Conservation (phyloP, 139 green algal species). For the Bryopsis sp. region DNA sequence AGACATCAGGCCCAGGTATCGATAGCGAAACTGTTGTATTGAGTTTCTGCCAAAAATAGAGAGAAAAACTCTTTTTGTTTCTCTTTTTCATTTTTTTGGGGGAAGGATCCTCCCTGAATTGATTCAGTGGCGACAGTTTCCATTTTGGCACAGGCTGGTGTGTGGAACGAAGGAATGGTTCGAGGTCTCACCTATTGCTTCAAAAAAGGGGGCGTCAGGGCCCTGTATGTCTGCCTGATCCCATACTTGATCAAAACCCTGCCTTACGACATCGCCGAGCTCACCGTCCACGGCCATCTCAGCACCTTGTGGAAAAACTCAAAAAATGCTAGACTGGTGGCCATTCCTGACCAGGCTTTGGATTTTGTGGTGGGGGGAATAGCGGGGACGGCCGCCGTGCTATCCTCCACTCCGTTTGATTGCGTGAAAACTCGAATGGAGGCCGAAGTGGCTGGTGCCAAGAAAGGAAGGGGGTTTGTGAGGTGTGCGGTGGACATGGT, state of each 20-base stretch:
- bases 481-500: constrained; percentile 8
- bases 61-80: too few relatives aligned
- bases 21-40: too few relatives aligned
- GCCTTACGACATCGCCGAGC: constrained; percentile 44
- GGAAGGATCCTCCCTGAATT: constrained; percentile 8
- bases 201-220: constrained; percentile 20
- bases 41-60: too few relatives aligned
- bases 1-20: too few relatives aligned
- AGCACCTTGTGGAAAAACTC: too few relatives aligned
- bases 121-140: too few relatives aligned
- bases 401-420: constrained; percentile 38
- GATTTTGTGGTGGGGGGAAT: constrained; percentile 48
- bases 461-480: neutral
- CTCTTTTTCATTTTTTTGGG: neutral
- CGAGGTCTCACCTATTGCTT: constrained; percentile 22
- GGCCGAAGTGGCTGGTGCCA: neutral
- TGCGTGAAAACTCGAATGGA: constrained; percentile 36
- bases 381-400: constrained; percentile 32
- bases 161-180: constrained; percentile 28
- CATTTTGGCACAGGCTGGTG: constrained; percentile 27
- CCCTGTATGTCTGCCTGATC: constrained; percentile 32
- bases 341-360: constrained; percentile 17
- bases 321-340: constrained; percentile 25
- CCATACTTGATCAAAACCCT: constrained; percentile 48
- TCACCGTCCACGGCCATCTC: constrained; percentile 37